Base-by-base conservation (phyloP, 208 protist species). In the Spongospora subterranea region DNA sequence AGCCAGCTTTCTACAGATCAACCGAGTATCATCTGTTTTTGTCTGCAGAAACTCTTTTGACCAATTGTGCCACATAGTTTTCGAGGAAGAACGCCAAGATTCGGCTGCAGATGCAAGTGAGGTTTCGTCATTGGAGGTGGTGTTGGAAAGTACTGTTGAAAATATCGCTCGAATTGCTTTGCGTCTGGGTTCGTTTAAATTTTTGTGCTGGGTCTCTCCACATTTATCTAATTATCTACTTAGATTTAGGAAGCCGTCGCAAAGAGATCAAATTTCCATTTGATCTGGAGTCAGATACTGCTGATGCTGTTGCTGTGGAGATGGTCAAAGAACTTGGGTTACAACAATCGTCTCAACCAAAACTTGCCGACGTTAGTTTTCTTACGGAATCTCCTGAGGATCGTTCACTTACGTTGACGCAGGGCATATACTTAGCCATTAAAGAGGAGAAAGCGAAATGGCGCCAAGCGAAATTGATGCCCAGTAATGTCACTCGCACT, bases 191-290 rank as follows among this genome's bases (percentile, higher is more conserved):
- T n/a, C n/a, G n/a, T n/a, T 29, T 60, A 60, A 60, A 60, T 29
- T 24, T 29, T 60, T n/a, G n/a, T n/a, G 50, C 6, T 60, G 13
- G 24, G 6, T 24, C 13, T 60, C 50, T 60, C 13, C 50, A 60
- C 6, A 29, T 60, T 60, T 60, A 60, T 29, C 50, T 60, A 60
- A 60, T 60, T 24, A 24, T 60, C 24, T 60, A 60, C 6, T n/a
- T 29, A 60, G 71, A 82, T 82, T n/a, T 82, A 6, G 71, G 71
- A 35, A 82, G 17, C 6, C 71, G 71, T 20, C 6, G 71, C 6
- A 82, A 91, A 64, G 50, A 91, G 89, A 90, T 91, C 89, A 76
- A 77, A 20, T 91, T 91, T 64, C 53, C 45, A 24, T 91, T 77
- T 32, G 60, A 91, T 40, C 89, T 91, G 45, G 53, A 90, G 45